phyloP scores from a whole-genome alignment of 495 filamentous ascomycete species.

The Mycothermus thermophilus region DNA sequence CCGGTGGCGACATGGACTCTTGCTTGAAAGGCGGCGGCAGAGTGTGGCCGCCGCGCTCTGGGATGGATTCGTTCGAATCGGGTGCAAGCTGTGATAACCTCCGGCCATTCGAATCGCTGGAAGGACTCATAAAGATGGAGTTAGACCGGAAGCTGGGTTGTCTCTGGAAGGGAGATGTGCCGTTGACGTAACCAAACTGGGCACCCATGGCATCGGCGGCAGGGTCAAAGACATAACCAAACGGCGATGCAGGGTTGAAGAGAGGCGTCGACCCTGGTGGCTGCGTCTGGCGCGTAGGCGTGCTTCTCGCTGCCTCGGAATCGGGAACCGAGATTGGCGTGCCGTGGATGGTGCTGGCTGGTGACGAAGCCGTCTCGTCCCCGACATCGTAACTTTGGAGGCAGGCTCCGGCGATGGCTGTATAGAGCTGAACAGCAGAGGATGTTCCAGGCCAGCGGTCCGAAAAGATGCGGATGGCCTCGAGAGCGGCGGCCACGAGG shows the following conservation, averaged over 20 bases:
- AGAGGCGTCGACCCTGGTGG: slow-evolving; percentile 8
- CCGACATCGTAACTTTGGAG: slow-evolving; percentile 64
- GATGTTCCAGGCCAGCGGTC: slow-evolving; percentile 81
- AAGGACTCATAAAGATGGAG: slow-evolving; percentile 40
- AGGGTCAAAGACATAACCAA: slow-evolving; percentile 38
- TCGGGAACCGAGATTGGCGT: slow-evolving; percentile 43
- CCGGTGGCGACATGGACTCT: slow-evolving; percentile 1
- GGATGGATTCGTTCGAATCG: slow-evolving; percentile 27
- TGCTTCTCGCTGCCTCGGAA: slow-evolving; percentile 18
- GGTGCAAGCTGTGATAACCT: slow-evolving; percentile 43
- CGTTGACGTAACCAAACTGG: slow-evolving; percentile 17
- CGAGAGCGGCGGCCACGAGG: slow-evolving; percentile 54
- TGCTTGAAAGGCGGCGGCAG: slow-evolving; percentile 11
- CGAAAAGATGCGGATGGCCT: slow-evolving; percentile 58
- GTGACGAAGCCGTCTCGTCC: slow-evolving; percentile 27
- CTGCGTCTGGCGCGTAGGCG: slow-evolving; percentile 8
- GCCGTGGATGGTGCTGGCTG: slow-evolving; percentile 46
- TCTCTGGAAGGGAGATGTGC: slow-evolving; percentile 19
- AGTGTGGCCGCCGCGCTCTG: slow-evolving; percentile 9
- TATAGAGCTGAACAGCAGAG: slow-evolving; percentile 69
- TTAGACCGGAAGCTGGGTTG: slow-evolving; percentile 38
- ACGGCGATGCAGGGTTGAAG: slow-evolving; percentile 31
- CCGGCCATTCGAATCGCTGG: slow-evolving; percentile 31
- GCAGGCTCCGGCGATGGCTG: slow-evolving; percentile 64
- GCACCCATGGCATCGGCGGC: slow-evolving; percentile 25